phyloP scores from a whole-genome alignment of 805 yeast genomes.

The Schizosaccharomyces osmophilus region DNA sequence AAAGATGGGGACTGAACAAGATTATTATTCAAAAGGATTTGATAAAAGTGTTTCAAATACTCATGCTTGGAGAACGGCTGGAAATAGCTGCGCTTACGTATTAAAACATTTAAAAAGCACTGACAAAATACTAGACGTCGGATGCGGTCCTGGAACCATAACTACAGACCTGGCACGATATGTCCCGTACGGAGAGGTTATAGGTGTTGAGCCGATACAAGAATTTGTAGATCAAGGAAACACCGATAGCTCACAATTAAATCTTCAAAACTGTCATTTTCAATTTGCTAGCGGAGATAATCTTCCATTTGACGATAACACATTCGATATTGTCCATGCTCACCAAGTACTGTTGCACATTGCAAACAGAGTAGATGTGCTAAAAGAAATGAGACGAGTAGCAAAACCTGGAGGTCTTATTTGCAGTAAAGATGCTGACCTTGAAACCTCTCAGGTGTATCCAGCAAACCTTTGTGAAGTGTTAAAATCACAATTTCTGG shows the following conservation, averaged over 20 bases:
- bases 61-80: constrained; percentile 17
- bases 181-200: constrained; percentile 12
- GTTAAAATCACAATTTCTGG: constrained; percentile 6
- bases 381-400: constrained; percentile 18
- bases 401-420: constrained; percentile 16
- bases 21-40: constrained; percentile 10
- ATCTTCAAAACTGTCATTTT: constrained; percentile 10
- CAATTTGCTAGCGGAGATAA: constrained; percentile 14
- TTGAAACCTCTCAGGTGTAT: constrained; percentile 6
- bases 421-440: constrained; percentile 16
- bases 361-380: constrained; percentile 15
- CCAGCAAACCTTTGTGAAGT: constrained; percentile 5
- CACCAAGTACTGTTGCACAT: constrained; percentile 20
- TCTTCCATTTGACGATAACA: constrained; percentile 16
- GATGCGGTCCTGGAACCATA: constrained; percentile 22
- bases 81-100: constrained; percentile 13
- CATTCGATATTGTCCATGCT: constrained; percentile 19
- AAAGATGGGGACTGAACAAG: not conserved
- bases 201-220: constrained; percentile 16
- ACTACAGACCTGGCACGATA: constrained; percentile 16
- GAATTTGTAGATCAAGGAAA: constrained; percentile 14
- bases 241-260: not conserved
- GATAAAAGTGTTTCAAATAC: constrained; percentile 10
- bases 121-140: constrained; percentile 17
- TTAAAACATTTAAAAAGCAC: constrained; percentile 13